Evolutionary conservation across 768 basidiomycete species (phyloP), one percentile per base, ranked within the genome.

Genomic region (Aureoboletus auriporus): DNA sequence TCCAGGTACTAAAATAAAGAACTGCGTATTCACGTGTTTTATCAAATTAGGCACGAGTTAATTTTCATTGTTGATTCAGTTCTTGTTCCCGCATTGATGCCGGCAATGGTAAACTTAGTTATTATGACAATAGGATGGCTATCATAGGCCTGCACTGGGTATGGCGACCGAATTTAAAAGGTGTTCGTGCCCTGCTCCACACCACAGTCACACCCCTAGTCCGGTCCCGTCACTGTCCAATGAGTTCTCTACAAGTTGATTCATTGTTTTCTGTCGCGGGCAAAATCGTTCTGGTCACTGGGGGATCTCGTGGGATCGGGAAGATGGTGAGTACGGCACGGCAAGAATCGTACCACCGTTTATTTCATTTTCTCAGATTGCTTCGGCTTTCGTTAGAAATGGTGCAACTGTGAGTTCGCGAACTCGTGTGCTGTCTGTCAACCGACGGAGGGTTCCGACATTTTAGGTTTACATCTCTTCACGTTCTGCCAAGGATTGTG

Each of bases 281-380:
- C 23, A 79, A 76, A 50, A 70, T 78, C 13, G 80, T 83, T 5
- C 69, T 86, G 20, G 73, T 84, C 34, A 84, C 83, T 4, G 85
- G 85, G 7, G 85, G 84, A 10, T 80, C 77, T 27, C 69, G 80
- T 49, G 84, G 84, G 6, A 75, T 85, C 28, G 83, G 84, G 5
- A 83, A 80, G 68, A 82, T 81, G 79, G 79, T 76, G 42, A 52
- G 70, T 63, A 13, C 29, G 13, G 39, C 10, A 3, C 20, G 35
- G 10, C 44, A 30, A 35, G 36, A 39, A 36, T 28, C 31, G 17
- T 16, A n/a, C 16, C 48, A 56, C 5, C 8, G 38, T 27, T 60
- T 49, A 54, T 38, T 43, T 60, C 49, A 53, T 36, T 43, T 12
- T 55, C 30, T 48, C 50, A 83, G 83, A 83, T 86, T 53, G 77